Evolutionary conservation across 176 grass and related monocot genomes (phyloP), one percentile per base, ranked within the genome.

Genomic region (Pontederia crassipes): DNA sequence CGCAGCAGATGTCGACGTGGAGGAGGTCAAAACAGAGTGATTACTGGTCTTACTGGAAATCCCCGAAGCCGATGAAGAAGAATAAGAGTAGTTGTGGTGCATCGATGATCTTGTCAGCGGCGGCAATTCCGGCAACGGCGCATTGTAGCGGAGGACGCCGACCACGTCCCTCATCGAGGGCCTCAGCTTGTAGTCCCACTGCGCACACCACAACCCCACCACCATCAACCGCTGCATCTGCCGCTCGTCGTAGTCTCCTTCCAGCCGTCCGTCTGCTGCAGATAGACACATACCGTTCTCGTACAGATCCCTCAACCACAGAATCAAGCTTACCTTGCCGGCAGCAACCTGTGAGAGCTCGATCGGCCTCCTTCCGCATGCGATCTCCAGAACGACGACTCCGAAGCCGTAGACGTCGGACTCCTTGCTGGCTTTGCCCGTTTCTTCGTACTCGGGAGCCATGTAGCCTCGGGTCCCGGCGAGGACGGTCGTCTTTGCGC

Each of bases 381-480:
- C 65, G 48, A 67, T 67, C 50, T 67, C 65, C 14, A 67, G 15
- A 26, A 50, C 65, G 27, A 67, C 65, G 12, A 67, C n/a, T 9
- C 65, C 65, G 50, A 67, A 67, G 65, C 65, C 54, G 50, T 67
- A 67, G 28, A 67, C 65, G 50, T 67, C 65, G 7, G 65, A 53
- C 28, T 67, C 65, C 65, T 54, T 67, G 65, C 49, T 55, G 16
- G 65, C 65, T 49, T 54, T 67, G 10, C 65, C 50, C 13, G 48
- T 54, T 26, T 54, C 15, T 48, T 54, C 52, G 65, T 50, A 67
- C 50, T 67, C 65, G 9, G 65, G 65, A 13, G 65, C 65, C 65
- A 67, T 12, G 65, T 67, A 67, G 14, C 65, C 65, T 50, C 52
- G 24, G 27, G 65, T 67, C 5, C 65, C 65, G 12, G 65, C 65